A percentile compares a stretch with the other conserved stretches of the same genome.
Conservation (phyloP, 176 grass and related monocot species). For the Avena sativa region DNA sequence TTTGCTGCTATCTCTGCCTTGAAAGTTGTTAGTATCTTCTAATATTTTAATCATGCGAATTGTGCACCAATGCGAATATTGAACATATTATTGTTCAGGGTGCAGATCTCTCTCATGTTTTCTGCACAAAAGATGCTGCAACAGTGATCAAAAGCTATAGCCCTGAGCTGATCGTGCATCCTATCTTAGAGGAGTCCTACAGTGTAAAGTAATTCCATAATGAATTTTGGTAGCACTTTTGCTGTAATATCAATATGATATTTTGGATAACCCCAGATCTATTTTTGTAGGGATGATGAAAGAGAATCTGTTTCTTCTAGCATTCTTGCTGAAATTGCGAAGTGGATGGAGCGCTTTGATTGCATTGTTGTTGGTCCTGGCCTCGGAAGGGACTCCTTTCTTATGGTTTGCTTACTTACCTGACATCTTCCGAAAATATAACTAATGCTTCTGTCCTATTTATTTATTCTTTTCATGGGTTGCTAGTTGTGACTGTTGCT, state of each 20-base stretch:
- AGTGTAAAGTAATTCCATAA: slow-evolving; percentile 73
- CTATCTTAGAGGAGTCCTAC: slow-evolving; percentile 90
- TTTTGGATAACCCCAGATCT: background rate
- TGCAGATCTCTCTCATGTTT: slow-evolving; percentile 95
- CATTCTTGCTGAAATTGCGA: slow-evolving; percentile 81
- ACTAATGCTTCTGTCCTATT: background rate
- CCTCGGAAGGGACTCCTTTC: slow-evolving; percentile 91
- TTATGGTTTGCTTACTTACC: slow-evolving; percentile 64
- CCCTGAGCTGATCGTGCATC: slow-evolving; percentile 95
- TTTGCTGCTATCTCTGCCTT: slow-evolving; percentile 96
- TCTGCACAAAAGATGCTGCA: slow-evolving; percentile 95
- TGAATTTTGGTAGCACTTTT: background rate
- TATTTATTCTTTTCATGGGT: slow-evolving; percentile 1
- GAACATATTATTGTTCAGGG: slow-evolving; percentile 60
- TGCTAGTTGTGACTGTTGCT: background rate
- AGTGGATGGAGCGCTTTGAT: slow-evolving; percentile 94
- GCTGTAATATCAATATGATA: background rate
- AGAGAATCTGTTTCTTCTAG: slow-evolving; percentile 60
- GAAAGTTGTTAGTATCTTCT: slow-evolving; percentile 75
- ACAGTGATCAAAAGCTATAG: slow-evolving; percentile 98
- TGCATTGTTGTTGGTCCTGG: slow-evolving; percentile 95
- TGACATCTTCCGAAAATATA: slow-evolving; percentile 10
- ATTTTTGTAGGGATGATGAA: slow-evolving; percentile 69
- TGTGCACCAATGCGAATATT: slow-evolving; percentile 13
- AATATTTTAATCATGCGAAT: background rate